These are phyloP conservation scores for Macrocybe gigantea DNA, from an alignment of 768 basidiomycete species.

Conservation along the genomic window DNA sequence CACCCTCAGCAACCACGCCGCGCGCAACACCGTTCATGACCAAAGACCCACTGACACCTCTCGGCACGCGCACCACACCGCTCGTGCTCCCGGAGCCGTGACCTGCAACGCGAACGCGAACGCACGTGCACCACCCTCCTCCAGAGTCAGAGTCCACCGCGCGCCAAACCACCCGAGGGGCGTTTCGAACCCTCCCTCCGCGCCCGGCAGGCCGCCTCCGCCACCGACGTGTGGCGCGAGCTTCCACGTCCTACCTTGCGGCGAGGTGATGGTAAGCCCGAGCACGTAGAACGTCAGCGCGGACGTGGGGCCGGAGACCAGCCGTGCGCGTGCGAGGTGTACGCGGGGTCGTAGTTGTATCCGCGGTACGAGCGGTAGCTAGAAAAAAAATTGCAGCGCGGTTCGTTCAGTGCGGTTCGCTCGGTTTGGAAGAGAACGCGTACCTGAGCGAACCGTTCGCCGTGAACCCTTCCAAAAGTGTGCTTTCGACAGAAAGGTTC, in stretches of 20 bases:
- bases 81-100: constrained; percentile 21
- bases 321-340: constrained; percentile 56
- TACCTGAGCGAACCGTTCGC: constrained; percentile 51
- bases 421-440: constrained; percentile 2
- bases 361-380: constrained; percentile 49
- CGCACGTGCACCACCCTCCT: not conserved
- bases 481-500: constrained; percentile 48
- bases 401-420: not conserved
- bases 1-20: constrained; percentile 6
- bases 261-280: constrained; percentile 43
- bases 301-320: constrained; percentile 56
- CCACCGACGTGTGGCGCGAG: constrained; percentile 36
- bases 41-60: constrained; percentile 24
- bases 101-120: constrained; percentile 12
- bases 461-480: constrained; percentile 53
- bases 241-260: constrained; percentile 41
- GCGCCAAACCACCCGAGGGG: constrained; percentile 46
- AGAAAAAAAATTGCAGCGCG: not conserved
- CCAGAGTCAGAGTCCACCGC: constrained; percentile 28
- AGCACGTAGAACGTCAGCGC: constrained; percentile 52
- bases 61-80: constrained; percentile 15
- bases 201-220: constrained; percentile 29
- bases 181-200: constrained; percentile 50
- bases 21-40: constrained; percentile 14
- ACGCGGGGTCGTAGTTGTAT: constrained; percentile 52